These are phyloP conservation scores for Podospora pseudoanserina DNA, from an alignment of 495 filamentous ascomycete genomes.

Conservation along the genomic window DNA sequence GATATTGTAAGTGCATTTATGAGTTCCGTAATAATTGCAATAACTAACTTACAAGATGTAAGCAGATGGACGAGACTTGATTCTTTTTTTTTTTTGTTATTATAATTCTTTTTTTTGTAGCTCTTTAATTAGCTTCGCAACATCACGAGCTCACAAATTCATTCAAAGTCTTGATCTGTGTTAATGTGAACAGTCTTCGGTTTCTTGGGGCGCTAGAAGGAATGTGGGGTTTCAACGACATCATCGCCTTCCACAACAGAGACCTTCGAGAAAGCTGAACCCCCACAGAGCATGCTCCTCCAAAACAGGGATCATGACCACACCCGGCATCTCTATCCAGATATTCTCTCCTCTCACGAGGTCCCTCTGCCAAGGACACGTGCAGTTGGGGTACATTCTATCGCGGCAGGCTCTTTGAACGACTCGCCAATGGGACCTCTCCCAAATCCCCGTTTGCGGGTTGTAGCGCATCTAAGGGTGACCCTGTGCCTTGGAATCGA, in stretches of 20 bases:
- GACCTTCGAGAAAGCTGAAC: neutral
- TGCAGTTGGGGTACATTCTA: neutral
- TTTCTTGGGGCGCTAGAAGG: neutral
- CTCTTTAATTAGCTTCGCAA: too few species aligned
- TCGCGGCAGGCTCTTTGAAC: neutral
- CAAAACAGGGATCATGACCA: conserved; percentile 5
- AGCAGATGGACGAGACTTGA: too few species aligned
- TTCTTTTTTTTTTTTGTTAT: too few species aligned
- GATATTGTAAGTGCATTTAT: too few species aligned
- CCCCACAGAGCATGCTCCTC: conserved; percentile 1
- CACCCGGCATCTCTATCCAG: neutral
- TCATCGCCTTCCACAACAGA: neutral
- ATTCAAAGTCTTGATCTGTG: too few species aligned
- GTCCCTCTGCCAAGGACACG: neutral
- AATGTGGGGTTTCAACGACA: neutral
- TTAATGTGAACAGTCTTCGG: too few species aligned
- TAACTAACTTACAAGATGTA: too few species aligned
- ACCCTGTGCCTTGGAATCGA: conserved; percentile 2
- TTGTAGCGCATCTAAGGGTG: neutral
- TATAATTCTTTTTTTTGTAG: too few species aligned
- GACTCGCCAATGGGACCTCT: neutral
- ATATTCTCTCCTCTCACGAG: neutral
- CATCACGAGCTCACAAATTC: too few species aligned
- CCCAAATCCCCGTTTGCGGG: neutral
- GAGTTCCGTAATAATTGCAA: too few species aligned